Evolutionary conservation across 495 filamentous ascomycete species (phyloP).

Genomic region (Poronia punctata): DNA sequence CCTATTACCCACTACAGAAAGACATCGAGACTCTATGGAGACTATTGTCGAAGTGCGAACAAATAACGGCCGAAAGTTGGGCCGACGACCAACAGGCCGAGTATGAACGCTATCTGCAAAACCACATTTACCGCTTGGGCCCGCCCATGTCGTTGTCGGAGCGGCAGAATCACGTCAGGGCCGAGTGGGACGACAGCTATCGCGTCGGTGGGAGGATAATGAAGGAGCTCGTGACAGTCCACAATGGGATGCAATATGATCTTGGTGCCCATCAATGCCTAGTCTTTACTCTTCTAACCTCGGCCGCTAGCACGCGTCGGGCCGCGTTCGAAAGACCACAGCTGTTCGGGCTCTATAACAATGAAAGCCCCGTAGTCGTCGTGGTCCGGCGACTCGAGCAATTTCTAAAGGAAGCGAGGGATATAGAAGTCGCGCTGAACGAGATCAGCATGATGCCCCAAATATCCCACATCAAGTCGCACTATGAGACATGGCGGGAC

Average conservation of each 20-base stretch:
- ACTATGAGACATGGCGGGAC: neutral
- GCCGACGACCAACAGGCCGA: too few relatives aligned
- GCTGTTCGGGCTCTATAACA: neutral
- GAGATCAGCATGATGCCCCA: neutral
- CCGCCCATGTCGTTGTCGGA: neutral
- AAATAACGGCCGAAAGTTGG: too few relatives aligned
- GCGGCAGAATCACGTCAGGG: neutral
- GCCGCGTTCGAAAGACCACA: neutral
- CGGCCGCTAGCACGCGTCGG: neutral
- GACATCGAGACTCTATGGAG: too few relatives aligned
- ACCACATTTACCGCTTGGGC: neutral
- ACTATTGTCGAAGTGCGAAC: too few relatives aligned
- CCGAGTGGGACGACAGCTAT: neutral
- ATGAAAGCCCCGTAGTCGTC: neutral
- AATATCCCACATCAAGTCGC: neutral
- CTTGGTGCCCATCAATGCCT: slow-evolving; percentile 9
- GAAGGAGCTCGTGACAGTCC: neutral
- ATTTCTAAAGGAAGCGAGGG: too few relatives aligned
- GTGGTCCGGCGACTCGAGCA: neutral
- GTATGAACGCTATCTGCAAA: too few relatives aligned
- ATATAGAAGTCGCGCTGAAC: neutral
- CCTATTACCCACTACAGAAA: too few relatives aligned
- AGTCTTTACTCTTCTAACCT: slow-evolving; percentile 8
- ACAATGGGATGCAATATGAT: slow-evolving; percentile 5
- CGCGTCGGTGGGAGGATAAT: slow-evolving; percentile 8